phyloP scores from a whole-genome alignment of 306 rosid species.

The Geum urbanum region DNA sequence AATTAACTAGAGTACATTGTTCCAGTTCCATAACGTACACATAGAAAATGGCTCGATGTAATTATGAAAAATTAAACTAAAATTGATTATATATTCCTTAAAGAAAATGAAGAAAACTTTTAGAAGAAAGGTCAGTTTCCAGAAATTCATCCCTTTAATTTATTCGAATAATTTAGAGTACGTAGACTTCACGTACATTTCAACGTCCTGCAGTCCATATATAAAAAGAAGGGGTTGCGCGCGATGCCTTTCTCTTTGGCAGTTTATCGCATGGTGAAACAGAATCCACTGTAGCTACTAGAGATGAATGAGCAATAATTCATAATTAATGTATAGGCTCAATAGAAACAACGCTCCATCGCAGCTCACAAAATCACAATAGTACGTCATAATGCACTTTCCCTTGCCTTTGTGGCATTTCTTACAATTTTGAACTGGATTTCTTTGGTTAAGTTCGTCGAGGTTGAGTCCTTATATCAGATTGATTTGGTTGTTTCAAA shows the following conservation, averaged over 20 bases:
- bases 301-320: not conserved
- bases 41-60: too few species aligned
- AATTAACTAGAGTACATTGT: not conserved
- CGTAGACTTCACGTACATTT: not conserved
- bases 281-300: not conserved
- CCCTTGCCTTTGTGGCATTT: not conserved
- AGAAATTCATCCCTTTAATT: not conserved
- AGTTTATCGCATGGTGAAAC: not conserved
- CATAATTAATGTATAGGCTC: not conserved
- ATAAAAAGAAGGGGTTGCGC: not conserved
- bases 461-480: not conserved
- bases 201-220: not conserved
- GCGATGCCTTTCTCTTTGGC: not conserved
- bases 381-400: not conserved
- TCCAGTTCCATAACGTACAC: not conserved
- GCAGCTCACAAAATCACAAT: not conserved
- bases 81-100: not conserved
- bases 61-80: too few species aligned
- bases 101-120: not conserved
- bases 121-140: not conserved
- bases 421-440: not conserved
- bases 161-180: not conserved
- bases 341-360: not conserved
- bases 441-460: not conserved
- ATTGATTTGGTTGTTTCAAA: not conserved